Conservation (phyloP, 2,329 filamentous ascomycete genomes). For the Leptographium flavum region DNA sequence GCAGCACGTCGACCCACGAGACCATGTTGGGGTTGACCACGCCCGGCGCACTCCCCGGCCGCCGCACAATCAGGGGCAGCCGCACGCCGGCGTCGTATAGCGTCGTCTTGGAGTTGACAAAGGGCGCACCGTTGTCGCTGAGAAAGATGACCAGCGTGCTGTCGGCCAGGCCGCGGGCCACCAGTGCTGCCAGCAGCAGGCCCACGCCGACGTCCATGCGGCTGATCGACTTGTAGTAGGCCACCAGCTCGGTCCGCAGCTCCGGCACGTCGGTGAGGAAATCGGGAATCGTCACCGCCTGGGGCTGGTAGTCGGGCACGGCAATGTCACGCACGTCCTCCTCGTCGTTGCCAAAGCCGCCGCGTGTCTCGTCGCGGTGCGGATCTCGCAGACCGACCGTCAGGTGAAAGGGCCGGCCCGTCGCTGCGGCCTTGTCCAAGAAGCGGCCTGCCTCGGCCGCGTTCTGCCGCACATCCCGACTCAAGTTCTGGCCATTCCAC, state of each 20-base stretch:
- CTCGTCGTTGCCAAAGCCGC: constrained; percentile 28
- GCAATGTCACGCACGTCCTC: constrained; percentile 13
- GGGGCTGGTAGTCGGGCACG: constrained; percentile 12
- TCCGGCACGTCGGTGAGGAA: constrained; percentile 26
- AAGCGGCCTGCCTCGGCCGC: constrained; percentile 24
- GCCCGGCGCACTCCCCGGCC: constrained; percentile 16
- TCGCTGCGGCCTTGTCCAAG: constrained; percentile 19
- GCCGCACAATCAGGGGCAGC: constrained; percentile 26
- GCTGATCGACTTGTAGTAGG: constrained; percentile 27
- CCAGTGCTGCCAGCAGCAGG: constrained; percentile 21
- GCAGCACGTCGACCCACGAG: constrained; percentile 30
- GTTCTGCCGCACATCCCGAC: constrained; percentile 25
- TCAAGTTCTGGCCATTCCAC: constrained; percentile 23
- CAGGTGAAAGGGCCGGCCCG: constrained; percentile 24
- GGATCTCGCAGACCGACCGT: constrained; percentile 32
- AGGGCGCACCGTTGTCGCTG: constrained; percentile 34
- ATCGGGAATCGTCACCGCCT: constrained; percentile 23
- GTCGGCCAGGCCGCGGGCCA: constrained; percentile 17
- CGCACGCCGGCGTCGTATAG: constrained; percentile 31
- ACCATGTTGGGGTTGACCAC: constrained; percentile 29
- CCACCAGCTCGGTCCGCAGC: constrained; percentile 25
- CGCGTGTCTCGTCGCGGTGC: constrained; percentile 26
- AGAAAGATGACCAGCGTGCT: constrained; percentile 29
- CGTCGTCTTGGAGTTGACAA: constrained; percentile 36
- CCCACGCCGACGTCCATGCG: constrained; percentile 28